Base-by-base conservation (phyloP, 768 basidiomycete species). In the Mycena metata region DNA sequence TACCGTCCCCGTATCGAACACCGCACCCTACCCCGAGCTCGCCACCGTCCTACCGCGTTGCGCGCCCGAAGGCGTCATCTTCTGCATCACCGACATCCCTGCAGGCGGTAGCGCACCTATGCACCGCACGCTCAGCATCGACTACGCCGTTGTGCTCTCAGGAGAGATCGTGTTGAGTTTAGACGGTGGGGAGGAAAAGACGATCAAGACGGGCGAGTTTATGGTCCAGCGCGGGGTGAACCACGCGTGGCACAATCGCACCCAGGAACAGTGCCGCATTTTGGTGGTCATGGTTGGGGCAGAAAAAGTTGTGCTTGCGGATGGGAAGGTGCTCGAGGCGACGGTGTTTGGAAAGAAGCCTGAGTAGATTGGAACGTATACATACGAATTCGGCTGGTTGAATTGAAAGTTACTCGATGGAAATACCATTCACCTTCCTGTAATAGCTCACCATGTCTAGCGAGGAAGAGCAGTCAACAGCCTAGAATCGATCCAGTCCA, bases 61-160 rank as follows among this genome's bases (percentile, higher is more conserved):
- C 60, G 45, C 59, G 46, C 55, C 66, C 16, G 46, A 15, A 0
- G 66, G 66, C 39, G 54, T 67, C 52, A 36, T 67, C 12, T 67
- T 67, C 60, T 56, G 54, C 54, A 52, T 65, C 41, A 66, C 66
- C 11, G 66, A 62, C 30, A 57, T 57, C 30, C 66, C 11, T 2
- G 21, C 60, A 2, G 66, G 66, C 23, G 43, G 17, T 5, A 59
- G 60, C 33, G 65, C 61, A 42, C 65, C 69, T 19, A 70, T 70
- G 69, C 69, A 70, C 51, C 64, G 69, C 54, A 70, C 69, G 7
- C 55, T 42, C 13, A 70, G 65, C 65, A 7, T 70, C 24, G 69
- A 67, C 65, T 70, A 66, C 42, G 65, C 65, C 15, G 69, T 67
- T 39, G 69, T 70, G 12, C 43, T 70, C 7, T 70, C 65, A 11